These are phyloP conservation scores for Petunia axillaris DNA, from an alignment of 257 asterid species.

Conservation along the genomic window DNA sequence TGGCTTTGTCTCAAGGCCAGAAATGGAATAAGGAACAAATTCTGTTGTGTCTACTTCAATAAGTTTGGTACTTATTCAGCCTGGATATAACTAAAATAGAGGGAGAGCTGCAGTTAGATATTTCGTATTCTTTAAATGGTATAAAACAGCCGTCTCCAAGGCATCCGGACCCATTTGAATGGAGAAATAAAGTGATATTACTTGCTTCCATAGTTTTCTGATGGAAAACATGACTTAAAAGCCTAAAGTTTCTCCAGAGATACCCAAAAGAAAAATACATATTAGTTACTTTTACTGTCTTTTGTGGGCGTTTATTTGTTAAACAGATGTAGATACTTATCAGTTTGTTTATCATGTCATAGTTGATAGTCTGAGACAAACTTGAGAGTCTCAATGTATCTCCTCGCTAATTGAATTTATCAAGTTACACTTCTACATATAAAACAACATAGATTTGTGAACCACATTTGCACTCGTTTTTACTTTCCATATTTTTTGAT, in stretches of 20 bases:
- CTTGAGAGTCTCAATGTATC: constrained; percentile 2
- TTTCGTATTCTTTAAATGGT: constrained; percentile 46
- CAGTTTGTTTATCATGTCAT: neutral
- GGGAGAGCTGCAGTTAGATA: constrained; percentile 44
- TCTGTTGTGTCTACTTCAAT: constrained; percentile 64
- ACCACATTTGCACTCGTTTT: constrained; percentile 1
- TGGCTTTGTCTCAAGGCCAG: constrained; percentile 67
- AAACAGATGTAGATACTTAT: constrained; percentile 18
- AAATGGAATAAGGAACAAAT: constrained; percentile 68
- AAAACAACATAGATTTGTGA: neutral
- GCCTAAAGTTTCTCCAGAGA: constrained; percentile 43
- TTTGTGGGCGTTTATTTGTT: constrained; percentile 26
- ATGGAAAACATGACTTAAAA: constrained; percentile 43
- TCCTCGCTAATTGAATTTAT: neutral
- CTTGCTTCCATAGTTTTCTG: constrained; percentile 41
- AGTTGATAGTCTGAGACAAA: constrained; percentile 4
- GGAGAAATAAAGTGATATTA: constrained; percentile 50
- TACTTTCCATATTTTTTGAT: constrained; percentile 7
- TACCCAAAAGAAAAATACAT: constrained; percentile 38
- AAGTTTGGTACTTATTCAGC: constrained; percentile 78
- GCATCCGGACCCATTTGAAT: constrained; percentile 39
- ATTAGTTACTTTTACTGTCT: constrained; percentile 30
- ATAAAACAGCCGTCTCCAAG: constrained; percentile 30
- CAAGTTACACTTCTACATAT: neutral
- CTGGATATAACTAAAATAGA: constrained; percentile 45